phyloP scores from a whole-genome alignment of 2,329 filamentous ascomycete genomes.

The Colletotrichum sp. region DNA sequence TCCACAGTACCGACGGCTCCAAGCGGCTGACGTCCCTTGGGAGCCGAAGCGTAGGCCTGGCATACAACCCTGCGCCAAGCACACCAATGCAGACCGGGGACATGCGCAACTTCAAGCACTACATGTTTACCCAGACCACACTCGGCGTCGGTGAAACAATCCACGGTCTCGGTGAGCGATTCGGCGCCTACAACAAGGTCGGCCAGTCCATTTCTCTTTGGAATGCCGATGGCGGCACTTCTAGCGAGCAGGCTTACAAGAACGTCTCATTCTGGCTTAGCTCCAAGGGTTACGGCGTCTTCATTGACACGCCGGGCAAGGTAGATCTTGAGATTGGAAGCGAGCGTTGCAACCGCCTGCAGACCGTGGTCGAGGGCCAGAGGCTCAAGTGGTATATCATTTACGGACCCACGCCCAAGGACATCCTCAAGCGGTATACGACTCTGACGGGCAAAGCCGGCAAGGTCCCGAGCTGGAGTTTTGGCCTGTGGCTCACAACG shows the following conservation, averaged over 20 bases:
- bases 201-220: constrained; percentile 72
- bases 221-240: constrained; percentile 70
- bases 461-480: constrained; percentile 75
- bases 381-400: constrained; percentile 77
- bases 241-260: constrained; percentile 74
- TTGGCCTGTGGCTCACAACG: constrained; percentile 78
- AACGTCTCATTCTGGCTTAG: constrained; percentile 74
- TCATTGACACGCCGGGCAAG: constrained; percentile 72
- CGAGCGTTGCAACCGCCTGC: constrained; percentile 73
- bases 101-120: constrained; percentile 53
- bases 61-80: constrained; percentile 36
- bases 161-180: constrained; percentile 78
- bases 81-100: constrained; percentile 37
- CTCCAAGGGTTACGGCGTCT: constrained; percentile 77
- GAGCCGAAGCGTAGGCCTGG: constrained; percentile 44
- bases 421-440: constrained; percentile 72
- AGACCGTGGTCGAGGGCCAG: constrained; percentile 73
- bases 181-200: constrained; percentile 78
- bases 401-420: constrained; percentile 73
- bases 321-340: constrained; percentile 78
- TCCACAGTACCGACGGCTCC: constrained; percentile 39
- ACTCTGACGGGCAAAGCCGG: constrained; percentile 69
- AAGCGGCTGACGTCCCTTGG: constrained; percentile 42
- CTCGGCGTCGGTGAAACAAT: constrained; percentile 68
- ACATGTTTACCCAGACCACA: constrained; percentile 62